Conservation (phyloP, 2,329 filamentous ascomycete genomes). For the Zalaria sp. region DNA sequence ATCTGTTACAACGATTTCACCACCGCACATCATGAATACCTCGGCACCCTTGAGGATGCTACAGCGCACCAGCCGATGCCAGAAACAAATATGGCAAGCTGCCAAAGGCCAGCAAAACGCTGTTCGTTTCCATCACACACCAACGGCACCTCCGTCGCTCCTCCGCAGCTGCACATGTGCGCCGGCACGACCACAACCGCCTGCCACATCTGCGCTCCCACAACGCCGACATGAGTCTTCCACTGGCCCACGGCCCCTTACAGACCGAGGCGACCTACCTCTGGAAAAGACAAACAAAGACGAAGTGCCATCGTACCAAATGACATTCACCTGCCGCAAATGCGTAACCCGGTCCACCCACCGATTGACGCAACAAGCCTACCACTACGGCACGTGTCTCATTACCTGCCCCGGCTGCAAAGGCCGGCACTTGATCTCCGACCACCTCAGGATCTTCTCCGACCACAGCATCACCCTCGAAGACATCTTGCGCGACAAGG, state of each 20-base stretch:
- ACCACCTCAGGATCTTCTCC: constrained; percentile 75
- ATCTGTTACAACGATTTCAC: neutral
- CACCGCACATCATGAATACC: neutral
- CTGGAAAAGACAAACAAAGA: constrained; percentile 5
- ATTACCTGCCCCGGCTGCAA: constrained; percentile 79
- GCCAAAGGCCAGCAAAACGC: neutral
- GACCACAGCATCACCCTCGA: constrained; percentile 58
- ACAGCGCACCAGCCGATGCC: neutral
- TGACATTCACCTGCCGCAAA: constrained; percentile 78
- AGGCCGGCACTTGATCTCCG: constrained; percentile 80
- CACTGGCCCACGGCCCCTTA: constrained; percentile 10
- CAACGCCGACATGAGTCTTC: constrained; percentile 7
- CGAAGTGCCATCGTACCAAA: constrained; percentile 57
- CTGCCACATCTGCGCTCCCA: constrained; percentile 4
- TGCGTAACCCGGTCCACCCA: constrained; percentile 73
- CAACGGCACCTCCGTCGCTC: constrained; percentile 6
- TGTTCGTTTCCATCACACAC: neutral
- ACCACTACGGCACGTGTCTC: constrained; percentile 78
- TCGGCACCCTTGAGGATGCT: neutral
- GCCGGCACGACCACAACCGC: constrained; percentile 6
- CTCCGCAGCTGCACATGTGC: constrained; percentile 13
- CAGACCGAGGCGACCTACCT: constrained; percentile 10
- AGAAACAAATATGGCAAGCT: neutral
- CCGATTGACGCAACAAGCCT: constrained; percentile 82
- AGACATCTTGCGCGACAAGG: constrained; percentile 63